These are phyloP conservation scores for Zea mays DNA, from an alignment of 176 grass and related monocot genomes.

Conservation along the genomic window Zm-B73-REFERENCE-NAM-5.0 NC_050100.1:12394001-12394500, in stretches of 20 bases:
- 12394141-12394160: neutral
- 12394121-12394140: slow-evolving; percentile 20
- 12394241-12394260: slow-evolving; percentile 91
- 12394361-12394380: slow-evolving; percentile 99
- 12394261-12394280: slow-evolving; percentile 76
- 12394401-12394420: slow-evolving; percentile 91
- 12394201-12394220: slow-evolving; percentile 47
- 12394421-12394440: slow-evolving; percentile 86
- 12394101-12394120: slow-evolving; percentile 55
- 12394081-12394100: slow-evolving; percentile 52
- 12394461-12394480: slow-evolving; percentile 12
- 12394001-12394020: slow-evolving; percentile 87
- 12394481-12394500: slow-evolving; percentile 49
- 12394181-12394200: slow-evolving; percentile 6
- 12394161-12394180: slow-evolving; percentile 41
- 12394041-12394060: slow-evolving; percentile 33
- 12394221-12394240: slow-evolving; percentile 75
- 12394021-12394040: slow-evolving; percentile 48
- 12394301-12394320: slow-evolving; percentile 58
- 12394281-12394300: slow-evolving; percentile 83
- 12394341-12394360: slow-evolving; percentile 74
- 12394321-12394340: slow-evolving; percentile 36
- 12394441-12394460: slow-evolving; percentile 71
- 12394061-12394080: slow-evolving; percentile 35
- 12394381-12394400: slow-evolving; percentile 96